Evolutionary conservation across 2,329 filamentous ascomycete species (phyloP).

Genomic region (Penicillium italicum): DNA sequence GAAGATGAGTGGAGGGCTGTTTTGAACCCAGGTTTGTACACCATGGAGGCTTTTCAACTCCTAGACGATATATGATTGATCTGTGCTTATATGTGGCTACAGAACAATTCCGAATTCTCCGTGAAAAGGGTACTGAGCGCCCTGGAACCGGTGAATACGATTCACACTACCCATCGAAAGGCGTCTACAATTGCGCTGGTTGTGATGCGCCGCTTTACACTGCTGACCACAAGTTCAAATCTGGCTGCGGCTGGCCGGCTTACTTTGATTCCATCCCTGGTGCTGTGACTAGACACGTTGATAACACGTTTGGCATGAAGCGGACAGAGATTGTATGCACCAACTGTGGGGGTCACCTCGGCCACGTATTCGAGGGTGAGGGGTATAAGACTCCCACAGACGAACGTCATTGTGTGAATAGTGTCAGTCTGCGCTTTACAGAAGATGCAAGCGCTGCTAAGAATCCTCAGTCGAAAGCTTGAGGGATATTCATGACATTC

Average conservation of each 20-base stretch:
- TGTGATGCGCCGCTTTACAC: conserved; percentile 88
- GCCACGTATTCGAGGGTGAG: conserved; percentile 90
- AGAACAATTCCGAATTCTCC: conserved; percentile 95
- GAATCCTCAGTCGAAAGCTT: conserved; percentile 30
- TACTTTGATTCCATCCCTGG: conserved; percentile 95
- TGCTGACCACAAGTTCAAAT: conserved; percentile 91
- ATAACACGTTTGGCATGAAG: conserved; percentile 73
- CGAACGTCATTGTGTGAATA: conserved; percentile 97
- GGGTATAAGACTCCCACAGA: conserved; percentile 81
- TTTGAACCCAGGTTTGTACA: conserved; percentile 61
- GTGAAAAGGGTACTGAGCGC: conserved; percentile 85
- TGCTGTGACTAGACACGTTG: conserved; percentile 77
- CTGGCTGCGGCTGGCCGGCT: conserved; percentile 94
- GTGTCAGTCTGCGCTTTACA: conserved; percentile 79
- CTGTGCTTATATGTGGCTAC: background rate
- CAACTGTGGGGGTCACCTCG: conserved; percentile 89
- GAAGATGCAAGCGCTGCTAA: conserved; percentile 53
- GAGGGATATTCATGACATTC: background rate
- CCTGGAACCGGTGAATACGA: conserved; percentile 79
- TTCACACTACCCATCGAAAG: conserved; percentile 72
- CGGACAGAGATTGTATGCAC: conserved; percentile 91
- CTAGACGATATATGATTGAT: conserved; percentile 38
- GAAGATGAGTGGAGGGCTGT: conserved; percentile 87
- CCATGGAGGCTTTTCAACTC: background rate
- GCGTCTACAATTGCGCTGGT: conserved; percentile 82